Evolutionary conservation across 1,284 basidiomycete genomes (phyloP).

Genomic region (Sporisorium exsertum): DNA sequence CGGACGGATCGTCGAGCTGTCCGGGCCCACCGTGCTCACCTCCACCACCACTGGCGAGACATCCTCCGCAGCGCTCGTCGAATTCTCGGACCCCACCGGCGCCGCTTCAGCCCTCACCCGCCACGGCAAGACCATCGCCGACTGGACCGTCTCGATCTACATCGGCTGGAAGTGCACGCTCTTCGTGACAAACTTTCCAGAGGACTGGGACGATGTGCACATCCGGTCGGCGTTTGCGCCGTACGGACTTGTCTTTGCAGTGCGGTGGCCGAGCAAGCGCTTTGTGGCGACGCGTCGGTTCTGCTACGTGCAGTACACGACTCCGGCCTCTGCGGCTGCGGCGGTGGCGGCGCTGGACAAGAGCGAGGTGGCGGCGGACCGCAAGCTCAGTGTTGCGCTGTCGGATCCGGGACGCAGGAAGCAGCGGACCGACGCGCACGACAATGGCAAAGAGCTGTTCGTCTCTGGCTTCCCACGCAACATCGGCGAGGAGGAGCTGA

Average conservation of each 20-base stretch:
- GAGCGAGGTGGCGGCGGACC: conserved; percentile 75
- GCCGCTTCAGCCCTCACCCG: conserved; percentile 88
- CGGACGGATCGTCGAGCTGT: conserved; percentile 58
- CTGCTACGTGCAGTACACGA: conserved; percentile 91
- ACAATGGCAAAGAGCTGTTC: conserved; percentile 84
- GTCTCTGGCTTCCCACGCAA: conserved; percentile 84
- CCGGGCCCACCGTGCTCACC: conserved; percentile 46
- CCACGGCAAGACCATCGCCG: conserved; percentile 83
- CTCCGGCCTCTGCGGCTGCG: conserved; percentile 83
- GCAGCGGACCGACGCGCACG: conserved; percentile 83
- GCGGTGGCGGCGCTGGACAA: conserved; percentile 82
- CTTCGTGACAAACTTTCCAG: conserved; percentile 96
- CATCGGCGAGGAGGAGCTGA: conserved; percentile 79
- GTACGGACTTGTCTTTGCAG: conserved; percentile 91
- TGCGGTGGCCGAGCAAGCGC: conserved; percentile 97
- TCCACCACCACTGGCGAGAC: conserved; percentile 44
- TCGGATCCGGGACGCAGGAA: conserved; percentile 91
- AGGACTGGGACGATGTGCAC: conserved; percentile 80
- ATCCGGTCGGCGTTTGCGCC: conserved; percentile 82
- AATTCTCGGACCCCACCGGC: conserved; percentile 64
- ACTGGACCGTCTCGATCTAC: conserved; percentile 79
- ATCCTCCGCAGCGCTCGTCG: conserved; percentile 69
- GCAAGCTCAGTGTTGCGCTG: conserved; percentile 81
- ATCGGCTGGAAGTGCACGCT: conserved; percentile 93
- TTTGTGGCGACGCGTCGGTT: conserved; percentile 90